Evolutionary conservation across 805 yeast species (phyloP).

Genomic region (Candida lessepsii): DNA sequence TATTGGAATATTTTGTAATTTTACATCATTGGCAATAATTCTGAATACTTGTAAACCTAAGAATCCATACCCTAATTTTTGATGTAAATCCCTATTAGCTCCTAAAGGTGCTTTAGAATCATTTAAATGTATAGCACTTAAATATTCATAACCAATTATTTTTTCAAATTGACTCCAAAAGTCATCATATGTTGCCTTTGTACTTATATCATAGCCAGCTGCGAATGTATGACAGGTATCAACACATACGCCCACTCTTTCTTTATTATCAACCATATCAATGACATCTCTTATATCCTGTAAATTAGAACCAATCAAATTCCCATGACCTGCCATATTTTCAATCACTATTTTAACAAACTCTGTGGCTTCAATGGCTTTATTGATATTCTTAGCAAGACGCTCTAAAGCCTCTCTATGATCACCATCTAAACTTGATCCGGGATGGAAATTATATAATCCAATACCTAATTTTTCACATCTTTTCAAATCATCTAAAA

Average conservation of each 20-base stretch:
- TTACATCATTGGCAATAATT: slow-evolving; percentile 64
- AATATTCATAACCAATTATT: slow-evolving; percentile 69
- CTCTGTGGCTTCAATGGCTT: slow-evolving; percentile 67
- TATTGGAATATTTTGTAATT: slow-evolving; percentile 68
- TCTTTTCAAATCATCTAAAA: slow-evolving; percentile 81
- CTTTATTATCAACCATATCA: slow-evolving; percentile 72
- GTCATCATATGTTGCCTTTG: slow-evolving; percentile 50
- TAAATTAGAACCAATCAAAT: slow-evolving; percentile 77
- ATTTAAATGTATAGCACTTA: slow-evolving; percentile 82
- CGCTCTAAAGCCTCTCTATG: slow-evolving; percentile 61
- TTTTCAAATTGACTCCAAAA: slow-evolving; percentile 81
- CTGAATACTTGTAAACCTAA: slow-evolving; percentile 84
- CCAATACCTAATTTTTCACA: slow-evolving; percentile 87
- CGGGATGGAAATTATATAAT: slow-evolving; percentile 89
- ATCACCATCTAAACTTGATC: slow-evolving; percentile 74
- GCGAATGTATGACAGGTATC: slow-evolving; percentile 97
- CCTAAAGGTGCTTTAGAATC: slow-evolving; percentile 94
- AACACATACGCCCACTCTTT: slow-evolving; percentile 89
- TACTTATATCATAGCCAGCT: slow-evolving; percentile 88
- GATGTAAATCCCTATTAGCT: slow-evolving; percentile 89
- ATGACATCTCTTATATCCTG: slow-evolving; percentile 77
- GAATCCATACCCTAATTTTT: slow-evolving; percentile 84
- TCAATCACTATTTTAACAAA: slow-evolving; percentile 89
- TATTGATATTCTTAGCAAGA: slow-evolving; percentile 77
- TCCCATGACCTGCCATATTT: slow-evolving; percentile 98